Base-by-base conservation (phyloP, 1,284 basidiomycete species). In the Ceratobasidium sp. region DNA sequence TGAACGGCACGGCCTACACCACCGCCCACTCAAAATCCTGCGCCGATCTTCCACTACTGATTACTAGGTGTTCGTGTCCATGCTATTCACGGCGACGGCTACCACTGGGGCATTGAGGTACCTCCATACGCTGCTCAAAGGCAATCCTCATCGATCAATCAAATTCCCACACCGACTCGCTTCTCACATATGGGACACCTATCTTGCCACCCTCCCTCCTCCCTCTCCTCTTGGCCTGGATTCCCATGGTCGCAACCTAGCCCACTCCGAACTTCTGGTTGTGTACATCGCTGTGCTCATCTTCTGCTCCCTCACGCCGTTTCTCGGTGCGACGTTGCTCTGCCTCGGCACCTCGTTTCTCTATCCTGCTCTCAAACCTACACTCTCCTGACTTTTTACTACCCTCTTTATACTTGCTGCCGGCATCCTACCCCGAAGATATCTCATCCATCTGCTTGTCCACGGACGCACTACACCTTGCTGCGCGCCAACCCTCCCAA, bases 341-440 rank as follows among this genome's bases (percentile, higher is more conserved):
- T 88, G 87, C 35, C 38, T 69, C 54, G 46, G 44, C 1, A 62
- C 61, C 2, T 18, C 58, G 8, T 32, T 62, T 1, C 13, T 47
- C 35, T 38, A 26, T 16, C 49, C 1, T 8, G 49, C 0, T 18
- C 30, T 30, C 26, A 83, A 87, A 18, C 77, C 81, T 1, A 79
- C 86, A 2, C 80, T 91, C 23, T 91, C 91, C 0, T 93, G 90
- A 90, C 93, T 93, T 81, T 91, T 87, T 78, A 88, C 87, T 3
- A 85, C 87, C 1, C 84, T 93, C 16, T 93, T 93, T 79, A 87
- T 92, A 11, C 85, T 93, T 35, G 89, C 92, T 28, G 91, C 91
- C 0, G 91, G 90, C n/a, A 83, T 92, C 76, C 86, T 91, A 5
- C 91, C 91, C 0, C 92, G 91, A 89, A 82, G 87, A 11, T 91